A percentile compares a stretch with the other conserved stretches of the same genome.
Conservation (phyloP, 1,284 basidiomycete species). For the Trametes hirsuta region DNA sequence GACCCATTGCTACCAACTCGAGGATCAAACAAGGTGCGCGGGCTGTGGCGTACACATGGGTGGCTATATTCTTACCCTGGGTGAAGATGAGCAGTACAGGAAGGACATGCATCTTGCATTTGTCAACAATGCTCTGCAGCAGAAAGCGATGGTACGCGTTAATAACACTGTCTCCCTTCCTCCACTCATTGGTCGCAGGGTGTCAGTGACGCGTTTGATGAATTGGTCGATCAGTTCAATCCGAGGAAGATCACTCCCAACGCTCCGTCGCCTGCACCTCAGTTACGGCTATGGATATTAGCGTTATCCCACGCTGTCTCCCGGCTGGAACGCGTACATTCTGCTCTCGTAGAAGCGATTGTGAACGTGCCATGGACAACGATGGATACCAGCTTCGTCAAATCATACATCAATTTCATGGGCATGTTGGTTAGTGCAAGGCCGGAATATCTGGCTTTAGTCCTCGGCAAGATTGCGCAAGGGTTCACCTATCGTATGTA, state of each 20-base stretch:
- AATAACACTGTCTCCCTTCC: not conserved
- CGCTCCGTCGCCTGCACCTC: constrained; percentile 49
- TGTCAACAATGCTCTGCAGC: constrained; percentile 79
- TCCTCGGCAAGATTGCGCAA: constrained; percentile 81
- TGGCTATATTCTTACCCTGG: not conserved
- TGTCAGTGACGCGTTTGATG: constrained; percentile 64
- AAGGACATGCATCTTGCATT: constrained; percentile 87
- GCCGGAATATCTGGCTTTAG: constrained; percentile 88
- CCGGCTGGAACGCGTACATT: constrained; percentile 79
- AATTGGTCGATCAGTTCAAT: constrained; percentile 74
- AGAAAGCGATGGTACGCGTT: constrained; percentile 62
- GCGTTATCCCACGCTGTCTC: constrained; percentile 82
- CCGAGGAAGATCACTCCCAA: constrained; percentile 44
- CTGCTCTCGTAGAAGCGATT: constrained; percentile 87
- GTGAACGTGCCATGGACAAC: constrained; percentile 91
- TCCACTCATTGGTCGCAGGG: constrained; percentile 48
- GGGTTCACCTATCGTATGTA: constrained; percentile 89
- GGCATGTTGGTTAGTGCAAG: constrained; percentile 93
- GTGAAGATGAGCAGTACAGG: constrained; percentile 65
- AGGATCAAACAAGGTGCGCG: constrained; percentile 61
- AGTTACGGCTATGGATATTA: constrained; percentile 73
- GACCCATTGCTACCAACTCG: constrained; percentile 77
- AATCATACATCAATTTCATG: constrained; percentile 85
- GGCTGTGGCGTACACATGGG: too few species aligned
- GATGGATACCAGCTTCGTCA: constrained; percentile 82